Evolutionary conservation across 306 rosid genomes (phyloP), one percentile per base, ranked within the genome.

Genomic region (Gleditsia sinensis): DNA sequence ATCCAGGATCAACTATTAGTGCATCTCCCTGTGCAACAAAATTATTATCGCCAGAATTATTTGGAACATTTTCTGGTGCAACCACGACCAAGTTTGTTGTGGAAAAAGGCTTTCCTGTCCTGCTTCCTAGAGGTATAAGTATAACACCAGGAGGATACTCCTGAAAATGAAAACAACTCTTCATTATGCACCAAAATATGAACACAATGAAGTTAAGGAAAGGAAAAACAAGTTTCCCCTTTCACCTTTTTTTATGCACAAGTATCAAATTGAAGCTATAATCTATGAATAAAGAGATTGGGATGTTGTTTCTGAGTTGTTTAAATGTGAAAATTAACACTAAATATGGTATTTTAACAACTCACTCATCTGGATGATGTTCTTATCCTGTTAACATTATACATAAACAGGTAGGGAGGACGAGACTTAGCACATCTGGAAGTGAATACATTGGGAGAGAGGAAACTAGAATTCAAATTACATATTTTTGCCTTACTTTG

Each of bases 1-100:
- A 86, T 50, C 91, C 91, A 11, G 84, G 86, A 81, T 86, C 91
- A 59, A 86, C 81, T 36, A 86, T 86, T 74, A 83, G 56, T 49
- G 88, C 91, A 78, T 86, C 91, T 53, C 88, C 88, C 56, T 6
- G n/a, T 45, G 84, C 84, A 54, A 79, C 59, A 78, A 72, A 83
- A 64, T 71, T 24, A 49, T 73, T 43, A 36, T 48, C 46, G 16
- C 19, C 77, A 55, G 5, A 3, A 36, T 62, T 63, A 59, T 43
- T 66, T 30, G 79, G 62, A 30, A 60, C 37, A 57, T 37, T 33
- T 23, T 79, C 76, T 12, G 88, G 88, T 34, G 84, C 79, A 75
- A 83, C 78, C 24, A 81, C 71, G n/a, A 84, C 58, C 88, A 86
- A 67, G 81, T 86, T 86, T 72, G 88, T 84, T 6, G 91, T 83